Base-by-base conservation (phyloP, 768 basidiomycete species). In the Suillus americanus region DNA sequence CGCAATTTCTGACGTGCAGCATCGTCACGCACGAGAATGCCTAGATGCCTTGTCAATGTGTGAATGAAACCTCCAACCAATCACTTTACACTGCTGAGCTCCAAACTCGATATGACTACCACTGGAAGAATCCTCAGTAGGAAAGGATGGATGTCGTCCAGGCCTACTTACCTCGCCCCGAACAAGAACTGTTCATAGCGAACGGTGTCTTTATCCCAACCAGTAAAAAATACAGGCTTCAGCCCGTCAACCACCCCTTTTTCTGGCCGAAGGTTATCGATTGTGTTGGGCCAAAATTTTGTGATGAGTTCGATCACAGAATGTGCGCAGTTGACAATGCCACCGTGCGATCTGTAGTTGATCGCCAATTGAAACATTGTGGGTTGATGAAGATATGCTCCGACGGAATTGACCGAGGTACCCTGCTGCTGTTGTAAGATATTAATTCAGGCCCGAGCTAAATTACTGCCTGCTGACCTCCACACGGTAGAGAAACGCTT, bases 241-340 rank as follows among this genome's bases (percentile, higher is more conserved):
- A 76, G 67, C 0, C 87, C 88, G 16, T 81, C 79, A 0, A 85
- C 80, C 10, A 85, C 72, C 0, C 86, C 89, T 45, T 76, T 74
- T 71, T 92, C 91, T 5, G 77, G 80, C 9, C 77, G 77, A 18
- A 91, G 80, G 2, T 66, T 67, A 70, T 92, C 90, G 30, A 92
- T 89, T 0, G 87, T 77, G 67, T 87, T 73, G 0, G 87, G 86
- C 86, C 89, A 91, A 63, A 87, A 87, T 10, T 67, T 69, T 18
- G 77, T 81, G 16, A 92, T 85, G 1, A 91, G 73, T n/a, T 86
- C 82, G 5, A 92, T 82, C 30, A 91, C 75, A 0, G 83, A 83
- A 60, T 86, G 83, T 0, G 90, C 90, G 67, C 87, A 89, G 54
- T 87, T 79, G n/a, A 92, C 86, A 50, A 92, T 91, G 2, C 91